These are phyloP conservation scores for Euryodendron excelsum DNA, from an alignment of 148 eudicot species.

Conservation along the genomic window DNA sequence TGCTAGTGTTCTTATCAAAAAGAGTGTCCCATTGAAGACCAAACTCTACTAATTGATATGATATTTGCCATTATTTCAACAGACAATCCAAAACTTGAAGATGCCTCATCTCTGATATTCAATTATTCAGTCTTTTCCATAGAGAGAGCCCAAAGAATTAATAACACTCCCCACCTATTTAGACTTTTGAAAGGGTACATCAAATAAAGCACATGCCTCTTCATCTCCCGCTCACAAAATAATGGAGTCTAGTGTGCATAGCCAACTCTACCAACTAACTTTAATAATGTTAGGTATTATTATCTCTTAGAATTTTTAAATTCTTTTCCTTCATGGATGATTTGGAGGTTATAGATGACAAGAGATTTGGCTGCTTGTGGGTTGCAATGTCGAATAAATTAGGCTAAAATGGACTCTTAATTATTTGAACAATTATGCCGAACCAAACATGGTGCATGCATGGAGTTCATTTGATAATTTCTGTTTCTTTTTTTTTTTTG, in stretches of 20 bases:
- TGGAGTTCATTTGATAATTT: too few relatives aligned
- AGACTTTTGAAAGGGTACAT: background rate
- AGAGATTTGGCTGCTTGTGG: too few relatives aligned
- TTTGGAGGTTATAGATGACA: too few relatives aligned
- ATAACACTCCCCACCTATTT: background rate
- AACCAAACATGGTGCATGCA: too few relatives aligned
- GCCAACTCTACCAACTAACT: too few relatives aligned
- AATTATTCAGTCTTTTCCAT: background rate
- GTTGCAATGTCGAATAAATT: too few relatives aligned
- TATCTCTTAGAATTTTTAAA: too few relatives aligned
- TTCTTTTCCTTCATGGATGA: too few relatives aligned
- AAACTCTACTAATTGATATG: background rate
- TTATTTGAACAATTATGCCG: too few relatives aligned
- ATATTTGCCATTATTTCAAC: background rate
- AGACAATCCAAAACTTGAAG: constrained; percentile 3
- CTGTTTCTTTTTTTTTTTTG: too few relatives aligned
- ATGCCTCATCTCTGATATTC: background rate
- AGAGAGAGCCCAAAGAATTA: background rate
- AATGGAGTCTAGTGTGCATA: background rate
- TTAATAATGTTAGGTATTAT: too few relatives aligned
- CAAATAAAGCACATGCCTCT: background rate
- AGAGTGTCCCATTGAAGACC: background rate
- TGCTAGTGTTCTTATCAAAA: background rate
- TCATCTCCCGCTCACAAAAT: background rate
- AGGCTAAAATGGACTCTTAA: too few relatives aligned